Conservation (phyloP, 345 rosid genomes). For the Brassica nigra region DNA sequence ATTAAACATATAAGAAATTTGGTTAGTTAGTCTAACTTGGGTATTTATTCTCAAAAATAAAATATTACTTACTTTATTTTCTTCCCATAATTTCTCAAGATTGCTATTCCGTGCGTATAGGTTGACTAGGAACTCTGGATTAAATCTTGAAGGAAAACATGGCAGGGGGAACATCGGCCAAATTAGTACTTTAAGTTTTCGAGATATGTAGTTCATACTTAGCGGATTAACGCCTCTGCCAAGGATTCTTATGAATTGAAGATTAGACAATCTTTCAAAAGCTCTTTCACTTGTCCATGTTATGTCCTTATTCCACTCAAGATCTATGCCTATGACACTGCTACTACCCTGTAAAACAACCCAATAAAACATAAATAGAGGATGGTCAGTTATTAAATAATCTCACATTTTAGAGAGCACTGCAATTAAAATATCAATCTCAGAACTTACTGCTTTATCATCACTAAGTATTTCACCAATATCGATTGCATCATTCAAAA, state of each 20-base stretch:
- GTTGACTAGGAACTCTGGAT: background rate
- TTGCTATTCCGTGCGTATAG: background rate
- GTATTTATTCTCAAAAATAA: background rate
- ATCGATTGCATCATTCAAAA: background rate
- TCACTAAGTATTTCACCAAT: background rate
- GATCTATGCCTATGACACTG: background rate
- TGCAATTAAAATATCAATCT: background rate
- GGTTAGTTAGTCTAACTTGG: background rate
- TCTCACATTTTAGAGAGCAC: background rate
- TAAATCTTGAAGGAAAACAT: background rate
- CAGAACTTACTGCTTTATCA: background rate
- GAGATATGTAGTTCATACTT: background rate
- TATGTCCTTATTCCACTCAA: background rate
- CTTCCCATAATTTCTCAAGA: background rate
- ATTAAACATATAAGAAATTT: background rate
- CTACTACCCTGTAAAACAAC: background rate
- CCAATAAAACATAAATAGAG: background rate
- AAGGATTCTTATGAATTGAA: background rate
- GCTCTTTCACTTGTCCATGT: slow-evolving; percentile 1
- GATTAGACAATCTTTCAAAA: background rate
- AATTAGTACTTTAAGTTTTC: background rate
- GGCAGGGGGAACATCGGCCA: background rate
- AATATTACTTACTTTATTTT: background rate
- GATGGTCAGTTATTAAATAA: background rate
- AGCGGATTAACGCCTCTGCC: background rate